Evolutionary conservation across 2,329 filamentous ascomycete genomes (phyloP), one percentile per base, ranked within the genome.

Genomic region (Ilyonectria sp.): DNA sequence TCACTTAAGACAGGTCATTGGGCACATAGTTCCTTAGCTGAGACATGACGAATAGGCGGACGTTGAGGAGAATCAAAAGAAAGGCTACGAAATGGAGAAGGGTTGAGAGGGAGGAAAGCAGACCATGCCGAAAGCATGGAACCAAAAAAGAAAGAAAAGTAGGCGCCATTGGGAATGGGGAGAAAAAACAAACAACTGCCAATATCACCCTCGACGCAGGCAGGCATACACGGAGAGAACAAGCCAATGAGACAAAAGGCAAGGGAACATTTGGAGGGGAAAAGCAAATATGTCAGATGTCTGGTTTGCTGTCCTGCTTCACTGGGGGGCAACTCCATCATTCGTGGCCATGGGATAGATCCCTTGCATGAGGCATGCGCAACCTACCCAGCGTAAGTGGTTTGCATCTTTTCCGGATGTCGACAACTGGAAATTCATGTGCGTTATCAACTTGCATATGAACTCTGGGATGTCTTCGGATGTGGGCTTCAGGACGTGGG

Each of bases 1-100:
- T 47, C 60, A 61, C 19, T 63, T 50, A 17, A 63, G 60, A 57
- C 60, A 56, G 31, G 43, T 63, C 52, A 63, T 31, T 50, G n/a
- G 15, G 40, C 40, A 6, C 8, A 43, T 33, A 7, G n/a, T 43
- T 15, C 15, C 15, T n/a, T n/a, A 17, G 3, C 17, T n/a, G n/a
- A n/a, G 40, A 17, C 23, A 17, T 23, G 7, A 50, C 23, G 47
- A 50, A 50, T 43, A 43, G 8, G 40, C n/a, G 40, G 40, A 43
- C 46, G 15, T 49, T 17, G 46, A 29, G 23, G 26, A 29, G 23
- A 49, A 29, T 17, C 46, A 49, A 49, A 49, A 26, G 21, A 10
- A 31, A 29, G 6, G 31, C 29, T 15, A 2, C 15, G 23, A 3
- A 31, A 43, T 17, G 15, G 40, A 19, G 13, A 29, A 50, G 5